A percentile compares a stretch with the other conserved stretches of the same genome.
phyloP scores from a whole-genome alignment of 2,329 filamentous ascomycete genomes.

The Pseudogymnoascus sp. region DNA sequence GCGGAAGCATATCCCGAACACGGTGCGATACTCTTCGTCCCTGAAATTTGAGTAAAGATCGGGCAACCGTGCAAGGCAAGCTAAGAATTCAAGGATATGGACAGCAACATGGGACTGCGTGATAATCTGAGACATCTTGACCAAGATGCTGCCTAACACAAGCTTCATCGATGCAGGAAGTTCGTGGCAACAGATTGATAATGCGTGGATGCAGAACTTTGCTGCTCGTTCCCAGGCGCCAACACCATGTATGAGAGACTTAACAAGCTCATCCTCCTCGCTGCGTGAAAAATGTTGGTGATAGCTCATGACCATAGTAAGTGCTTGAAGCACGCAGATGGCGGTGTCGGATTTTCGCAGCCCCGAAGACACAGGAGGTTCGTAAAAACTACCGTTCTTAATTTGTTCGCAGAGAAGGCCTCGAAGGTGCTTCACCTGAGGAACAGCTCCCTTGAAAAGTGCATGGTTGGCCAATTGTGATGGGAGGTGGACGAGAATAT shows the following conservation, averaged over 20 bases:
- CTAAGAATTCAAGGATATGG: slow-evolving; percentile 94
- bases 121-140: slow-evolving; percentile 93
- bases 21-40: slow-evolving; percentile 84
- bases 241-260: slow-evolving; percentile 78
- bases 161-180: slow-evolving; percentile 81
- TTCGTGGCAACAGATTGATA: slow-evolving; percentile 93
- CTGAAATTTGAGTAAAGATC: slow-evolving; percentile 81
- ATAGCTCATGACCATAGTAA: slow-evolving; percentile 86
- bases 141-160: slow-evolving; percentile 73
- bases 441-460: slow-evolving; percentile 65
- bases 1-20: slow-evolving; percentile 91
- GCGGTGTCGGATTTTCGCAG: slow-evolving; percentile 82
- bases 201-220: slow-evolving; percentile 86
- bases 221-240: slow-evolving; percentile 77
- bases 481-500: slow-evolving; percentile 75
- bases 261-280: slow-evolving; percentile 84
- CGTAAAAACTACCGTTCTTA: slow-evolving; percentile 65
- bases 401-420: slow-evolving; percentile 76
- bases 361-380: slow-evolving; percentile 70
- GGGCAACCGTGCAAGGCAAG: slow-evolving; percentile 74
- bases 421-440: slow-evolving; percentile 68
- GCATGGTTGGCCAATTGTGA: slow-evolving; percentile 86
- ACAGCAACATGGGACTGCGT: slow-evolving; percentile 86
- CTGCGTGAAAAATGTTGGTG: slow-evolving; percentile 74
- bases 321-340: slow-evolving; percentile 75